These are phyloP conservation scores for Gautieria morchelliformis DNA, from an alignment of 768 basidiomycete genomes.

Conservation along the genomic window DNA sequence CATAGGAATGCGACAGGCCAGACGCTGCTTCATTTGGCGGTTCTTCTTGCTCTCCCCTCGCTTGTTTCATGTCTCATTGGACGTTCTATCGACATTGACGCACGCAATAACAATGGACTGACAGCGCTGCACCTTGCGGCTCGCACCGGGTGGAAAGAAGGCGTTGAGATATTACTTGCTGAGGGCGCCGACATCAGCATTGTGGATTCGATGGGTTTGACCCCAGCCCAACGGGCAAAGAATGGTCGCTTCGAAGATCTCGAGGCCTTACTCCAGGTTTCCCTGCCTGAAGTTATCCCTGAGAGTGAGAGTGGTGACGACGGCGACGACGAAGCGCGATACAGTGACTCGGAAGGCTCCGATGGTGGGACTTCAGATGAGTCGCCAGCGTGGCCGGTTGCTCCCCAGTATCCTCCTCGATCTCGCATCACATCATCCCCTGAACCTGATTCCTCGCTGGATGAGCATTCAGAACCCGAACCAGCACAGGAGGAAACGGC, in stretches of 20 bases:
- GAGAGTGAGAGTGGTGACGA: constrained; percentile 22
- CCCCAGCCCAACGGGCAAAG: constrained; percentile 50
- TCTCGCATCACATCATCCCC: constrained; percentile 5
- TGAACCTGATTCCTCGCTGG: neutral
- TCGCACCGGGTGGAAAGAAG: constrained; percentile 50
- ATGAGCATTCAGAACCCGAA: neutral
- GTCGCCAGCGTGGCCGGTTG: constrained; percentile 25
- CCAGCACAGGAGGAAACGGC: constrained; percentile 3
- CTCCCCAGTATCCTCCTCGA: constrained; percentile 20
- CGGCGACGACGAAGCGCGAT: constrained; percentile 49
- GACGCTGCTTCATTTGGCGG: constrained; percentile 81
- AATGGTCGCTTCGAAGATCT: constrained; percentile 35
- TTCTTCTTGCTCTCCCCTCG: constrained; percentile 64
- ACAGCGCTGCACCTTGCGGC: constrained; percentile 86
- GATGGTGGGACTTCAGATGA: constrained; percentile 27
- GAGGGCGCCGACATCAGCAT: constrained; percentile 76
- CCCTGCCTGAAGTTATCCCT: constrained; percentile 12
- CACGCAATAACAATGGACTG: constrained; percentile 80
- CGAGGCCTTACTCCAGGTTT: neutral
- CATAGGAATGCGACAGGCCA: constrained; percentile 65
- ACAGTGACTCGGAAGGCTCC: constrained; percentile 65
- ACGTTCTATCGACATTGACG: constrained; percentile 70
- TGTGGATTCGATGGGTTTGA: constrained; percentile 63
- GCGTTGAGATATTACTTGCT: constrained; percentile 56
- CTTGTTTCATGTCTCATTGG: constrained; percentile 64